phyloP scores from a whole-genome alignment of 495 filamentous ascomycete species.

The Penicillium canariense region DNA sequence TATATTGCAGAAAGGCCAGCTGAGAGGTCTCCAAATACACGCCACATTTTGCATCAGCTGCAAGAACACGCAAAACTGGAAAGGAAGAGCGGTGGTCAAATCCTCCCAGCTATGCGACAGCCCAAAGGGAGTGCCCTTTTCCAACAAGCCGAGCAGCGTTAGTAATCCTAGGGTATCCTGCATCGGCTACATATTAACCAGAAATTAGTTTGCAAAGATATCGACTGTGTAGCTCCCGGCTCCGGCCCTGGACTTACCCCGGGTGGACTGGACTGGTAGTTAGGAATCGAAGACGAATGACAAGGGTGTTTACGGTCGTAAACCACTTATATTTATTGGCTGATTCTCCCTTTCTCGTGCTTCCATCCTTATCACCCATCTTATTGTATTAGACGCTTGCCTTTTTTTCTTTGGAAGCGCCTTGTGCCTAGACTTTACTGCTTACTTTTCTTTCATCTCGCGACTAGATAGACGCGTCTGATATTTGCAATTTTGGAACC shows the following conservation, averaged over 20 bases:
- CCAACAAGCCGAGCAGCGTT: slow-evolving; percentile 37
- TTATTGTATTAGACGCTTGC: too few species aligned
- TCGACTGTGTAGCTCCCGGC: slow-evolving; percentile 27
- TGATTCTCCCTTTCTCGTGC: too few species aligned
- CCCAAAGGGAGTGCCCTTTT: slow-evolving; percentile 31
- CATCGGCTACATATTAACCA: neutral
- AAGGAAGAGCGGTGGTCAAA: slow-evolving; percentile 18
- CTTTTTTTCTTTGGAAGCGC: too few species aligned
- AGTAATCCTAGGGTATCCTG: neutral
- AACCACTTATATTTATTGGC: too few species aligned
- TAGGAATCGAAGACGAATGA: neutral
- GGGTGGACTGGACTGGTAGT: slow-evolving; percentile 21
- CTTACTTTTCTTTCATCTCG: too few species aligned
- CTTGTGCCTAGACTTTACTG: too few species aligned
- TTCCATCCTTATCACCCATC: too few species aligned
- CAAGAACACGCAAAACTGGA: slow-evolving; percentile 35
- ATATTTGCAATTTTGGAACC: too few species aligned
- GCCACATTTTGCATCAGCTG: slow-evolving; percentile 19
- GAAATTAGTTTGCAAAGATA: slow-evolving; percentile 33
- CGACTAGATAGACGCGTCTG: too few species aligned
- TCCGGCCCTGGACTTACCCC: slow-evolving; percentile 6
- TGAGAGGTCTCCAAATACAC: slow-evolving; percentile 1
- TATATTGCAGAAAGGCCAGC: neutral
- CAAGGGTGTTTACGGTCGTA: neutral
- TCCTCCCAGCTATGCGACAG: slow-evolving; percentile 33